Evolutionary conservation across 768 basidiomycete species (phyloP), one percentile per base, ranked within the genome.

Genomic region (Naematelia aurantialba): DNA sequence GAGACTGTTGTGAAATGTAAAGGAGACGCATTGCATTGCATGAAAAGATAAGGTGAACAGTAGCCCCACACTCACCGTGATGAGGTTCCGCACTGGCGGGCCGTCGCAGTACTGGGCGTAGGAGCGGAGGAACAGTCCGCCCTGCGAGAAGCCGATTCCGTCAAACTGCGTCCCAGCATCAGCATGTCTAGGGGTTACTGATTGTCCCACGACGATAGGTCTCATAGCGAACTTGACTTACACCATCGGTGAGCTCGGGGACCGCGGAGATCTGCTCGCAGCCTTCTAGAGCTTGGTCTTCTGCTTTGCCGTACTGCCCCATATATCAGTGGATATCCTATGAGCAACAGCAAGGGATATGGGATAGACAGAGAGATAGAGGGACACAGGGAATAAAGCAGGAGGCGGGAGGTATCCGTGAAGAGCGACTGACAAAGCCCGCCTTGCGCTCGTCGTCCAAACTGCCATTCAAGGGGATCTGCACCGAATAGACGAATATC

Each of bases 91-190:
- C 5, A 79, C 58, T 1, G 66, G 70, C 2, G 77, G 73, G 0
- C 56, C 44, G 46, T 69, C 69, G 51, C 76, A 79, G 39, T 72
- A 66, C 62, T 80, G 78, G 14, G 76, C 78, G 26, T 78, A 75
- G 1, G 69, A 76, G 4, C 80, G 56, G 22, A 79, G 57, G 52
- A 79, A 76, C 34, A 79, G 69, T 0, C 79, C 79, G 2, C 80
- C 80, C 65, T 81, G 80, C 1, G 76, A 77, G 62, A 80, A 79
- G 0, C 80, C 80, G 54, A 81, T 76, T 0, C 70, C 80, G 62
- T 80, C 78, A 52, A 79, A 79, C 63, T 77, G 11, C 42, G 57
- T 24, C 5, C 24, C 17, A 47, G 19, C 24, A 26, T 8, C 39
- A 52, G 49, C 45, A 11, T 48, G 21, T 25, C 25, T 27, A 31